Base-by-base conservation (phyloP, 768 basidiomycete species). In the Collybia nuda region DNA sequence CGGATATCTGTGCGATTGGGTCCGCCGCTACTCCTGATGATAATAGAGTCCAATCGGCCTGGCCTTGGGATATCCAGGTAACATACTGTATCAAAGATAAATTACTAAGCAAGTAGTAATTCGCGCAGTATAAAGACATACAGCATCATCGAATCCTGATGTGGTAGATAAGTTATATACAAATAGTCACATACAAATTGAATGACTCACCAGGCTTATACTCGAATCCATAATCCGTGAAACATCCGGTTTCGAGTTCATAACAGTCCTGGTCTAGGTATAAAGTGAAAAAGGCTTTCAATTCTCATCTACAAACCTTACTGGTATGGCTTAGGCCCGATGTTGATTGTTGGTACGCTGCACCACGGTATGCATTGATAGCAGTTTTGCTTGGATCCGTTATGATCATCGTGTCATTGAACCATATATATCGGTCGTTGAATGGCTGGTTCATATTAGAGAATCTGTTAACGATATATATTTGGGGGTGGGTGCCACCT, bases 191-290 rank as follows among this genome's bases (percentile, higher is more conserved):
- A n/a, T 15, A 24, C 5, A 22, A 50, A 42, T 7, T 21, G 5
- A 12, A 3, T 15, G 11, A 43, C 56, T 47, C 61, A 71, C 70
- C 76, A 53, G 75, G 69, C 56, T 71, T 66, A 52, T 78, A 78
- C 75, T 90, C 90, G 54, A 93, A 93, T 6, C 90, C 93, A 56
- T 94, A 93, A 5, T 82, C 66, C 6, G 87, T 79, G 62, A 77
- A 92, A 60, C 89, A 88, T 2, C 68, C 67, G 6, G 70, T 76
- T 42, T 63, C 72, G 2, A 70, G 57, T 66, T 86, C 82, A 64
- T 96, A 96, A 64, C 89, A 90, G 37, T 64, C 52, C 57, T 78
- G 79, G 62, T 93, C 32, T 32, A 32, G 6, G 12, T 32, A 32
- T 32, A 32, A 4, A 14, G 14, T 32, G 6, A 32, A 14, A 3